Evolutionary conservation across 2,329 filamentous ascomycete genomes (phyloP), one percentile per base, ranked within the genome.

Genomic region (Phyllosticta capitalensis): DNA sequence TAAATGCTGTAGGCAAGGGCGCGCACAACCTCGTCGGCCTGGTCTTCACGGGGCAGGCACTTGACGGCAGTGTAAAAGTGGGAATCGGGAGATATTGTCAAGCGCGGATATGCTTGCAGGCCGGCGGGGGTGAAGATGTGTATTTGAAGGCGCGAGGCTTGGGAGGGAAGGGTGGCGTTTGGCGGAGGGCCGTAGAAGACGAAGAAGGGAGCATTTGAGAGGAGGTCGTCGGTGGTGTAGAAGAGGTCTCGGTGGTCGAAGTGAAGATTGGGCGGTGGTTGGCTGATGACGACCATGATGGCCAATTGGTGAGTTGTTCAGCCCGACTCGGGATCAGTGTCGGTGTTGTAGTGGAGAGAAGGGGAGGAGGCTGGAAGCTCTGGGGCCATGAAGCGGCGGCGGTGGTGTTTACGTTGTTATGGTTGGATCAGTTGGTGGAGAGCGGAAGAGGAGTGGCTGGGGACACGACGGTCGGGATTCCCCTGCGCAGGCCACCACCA

Each of bases 141-240:
- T 64, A 94, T 83, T 77, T 97, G 92, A 66, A 97, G 92, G 73
- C 94, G 88, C 63, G 92, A 96, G 75, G 88, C 92, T 75, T 90
- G 95, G 68, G 86, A 84, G 54, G 85, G 90, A 65, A 88, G 88
- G 75, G 95, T 95, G 68, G 89, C 86, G 51, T 90, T 95, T 28
- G 92, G 91, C 53, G 92, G 92, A 17, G 91, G 84, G 14, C 92
- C 92, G 73, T 96, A 90, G 80, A 97, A 96, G 73, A 96, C 82
- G 66, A 97, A 81, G 66, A 97, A 80, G 56, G 92, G 85, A 63
- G 91, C 80, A 76, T 92, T 83, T 74, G 87, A 87, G 60, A 95
- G 86, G 65, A 92, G 79, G 62, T 90, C 85, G 75, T 99, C 94
- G 72, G 86, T 87, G 67, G 90, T 85, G 76, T 95, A 88, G 80